Percentiles rank a stretch among this genome's conserved stretches.
Evolutionary conservation across 306 rosid species (phyloP).

Genomic region (Cucumis sativus): Cucumber_9930_V3 NC_026657.2:2779501-2780000

Average conservation of each 20-base stretch:
- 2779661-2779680: too few species aligned
- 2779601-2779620: too few species aligned
- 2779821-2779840: conserved; percentile 69
- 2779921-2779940: conserved; percentile 88
- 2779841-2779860: conserved; percentile 59
- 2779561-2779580: too few species aligned
- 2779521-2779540: too few species aligned
- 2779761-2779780: conserved; percentile 79
- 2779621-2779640: too few species aligned
- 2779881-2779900: conserved; percentile 65
- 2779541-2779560: too few species aligned
- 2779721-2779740: conserved; percentile 1
- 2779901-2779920: conserved; percentile 82
- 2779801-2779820: conserved; percentile 48
- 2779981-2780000: conserved; percentile 58
- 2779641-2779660: too few species aligned
- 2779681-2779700: too few species aligned
- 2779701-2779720: not conserved
- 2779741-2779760: conserved; percentile 79
- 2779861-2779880: conserved; percentile 48
- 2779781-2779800: conserved; percentile 40
- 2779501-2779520: not conserved
- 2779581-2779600: too few species aligned
- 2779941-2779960: conserved; percentile 80
- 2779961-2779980: conserved; percentile 62